These are phyloP conservation scores for Rheum nobile DNA, from an alignment of 148 eudicot species.

Conservation along the genomic window DNA sequence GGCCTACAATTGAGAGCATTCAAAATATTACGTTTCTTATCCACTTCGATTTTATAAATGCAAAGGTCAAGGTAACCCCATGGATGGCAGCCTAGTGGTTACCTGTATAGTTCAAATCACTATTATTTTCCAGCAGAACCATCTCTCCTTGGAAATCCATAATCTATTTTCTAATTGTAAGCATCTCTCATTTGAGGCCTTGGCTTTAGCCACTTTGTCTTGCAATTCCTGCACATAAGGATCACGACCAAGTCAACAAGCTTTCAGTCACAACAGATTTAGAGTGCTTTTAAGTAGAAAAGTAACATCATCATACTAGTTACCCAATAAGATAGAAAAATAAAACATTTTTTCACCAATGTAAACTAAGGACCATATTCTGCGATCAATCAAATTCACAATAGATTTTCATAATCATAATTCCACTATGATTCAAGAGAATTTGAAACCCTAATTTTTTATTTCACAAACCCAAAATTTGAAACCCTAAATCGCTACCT, in stretches of 20 bases:
- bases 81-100: background rate
- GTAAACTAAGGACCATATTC: too few species aligned
- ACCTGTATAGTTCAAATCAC: constrained; percentile 81
- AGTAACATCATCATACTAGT: background rate
- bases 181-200: constrained; percentile 39
- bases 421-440: too few species aligned
- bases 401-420: too few species aligned
- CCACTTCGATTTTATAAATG: background rate
- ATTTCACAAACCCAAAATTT: too few species aligned
- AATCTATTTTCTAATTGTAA: constrained; percentile 48
- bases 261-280: background rate
- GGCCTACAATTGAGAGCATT: background rate
- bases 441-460: too few species aligned
- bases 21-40: background rate
- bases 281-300: background rate
- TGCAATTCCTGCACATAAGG: constrained; percentile 42
- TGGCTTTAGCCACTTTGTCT: constrained; percentile 49
- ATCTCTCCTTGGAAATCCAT: constrained; percentile 86
- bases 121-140: constrained; percentile 75
- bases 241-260: background rate
- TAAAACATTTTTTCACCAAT: too few species aligned
- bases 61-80: background rate
- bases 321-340: background rate
- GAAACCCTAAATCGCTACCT: too few species aligned
- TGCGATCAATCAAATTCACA: too few species aligned